Evolutionary conservation across 2,329 filamentous ascomycete species (phyloP).

Genomic region (Teratosphaeria pseudoeucalypti): DNA sequence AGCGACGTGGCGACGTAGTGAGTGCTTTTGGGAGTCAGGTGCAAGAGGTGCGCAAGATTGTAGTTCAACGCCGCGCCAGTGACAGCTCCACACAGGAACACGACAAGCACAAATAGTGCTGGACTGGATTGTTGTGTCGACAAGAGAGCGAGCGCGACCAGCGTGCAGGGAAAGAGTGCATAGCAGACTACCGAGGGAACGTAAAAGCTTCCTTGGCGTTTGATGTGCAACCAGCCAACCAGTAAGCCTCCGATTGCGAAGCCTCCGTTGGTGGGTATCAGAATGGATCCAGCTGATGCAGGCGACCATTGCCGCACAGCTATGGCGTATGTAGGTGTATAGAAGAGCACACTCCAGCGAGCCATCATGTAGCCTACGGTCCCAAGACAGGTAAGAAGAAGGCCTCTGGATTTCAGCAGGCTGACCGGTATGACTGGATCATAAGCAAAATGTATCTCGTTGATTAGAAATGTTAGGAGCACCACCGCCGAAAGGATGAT

Average conservation of each 20-base stretch:
- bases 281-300: conserved; percentile 60
- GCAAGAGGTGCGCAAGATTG: conserved; percentile 67
- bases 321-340: conserved; percentile 68
- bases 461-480: conserved; percentile 48
- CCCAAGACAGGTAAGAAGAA: conserved; percentile 61
- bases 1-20: conserved; percentile 70
- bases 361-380: conserved; percentile 72
- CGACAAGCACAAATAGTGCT: conserved; percentile 45
- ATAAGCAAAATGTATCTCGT: conserved; percentile 52
- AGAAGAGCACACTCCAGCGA: conserved; percentile 73
- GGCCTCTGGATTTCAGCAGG: conserved; percentile 58
- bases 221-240: conserved; percentile 67
- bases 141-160: conserved; percentile 47
- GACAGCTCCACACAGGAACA: conserved; percentile 61
- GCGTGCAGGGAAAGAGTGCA: conserved; percentile 49
- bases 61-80: conserved; percentile 71
- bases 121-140: conserved; percentile 44
- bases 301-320: conserved; percentile 62
- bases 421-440: conserved; percentile 68
- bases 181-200: conserved; percentile 40
- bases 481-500: conserved; percentile 50
- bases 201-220: conserved; percentile 63
- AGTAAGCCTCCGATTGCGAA: conserved; percentile 65
- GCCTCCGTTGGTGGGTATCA: conserved; percentile 72
- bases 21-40: conserved; percentile 54